phyloP scores from a whole-genome alignment of 495 filamentous ascomycete genomes.

The Daldinia grandis region DNA sequence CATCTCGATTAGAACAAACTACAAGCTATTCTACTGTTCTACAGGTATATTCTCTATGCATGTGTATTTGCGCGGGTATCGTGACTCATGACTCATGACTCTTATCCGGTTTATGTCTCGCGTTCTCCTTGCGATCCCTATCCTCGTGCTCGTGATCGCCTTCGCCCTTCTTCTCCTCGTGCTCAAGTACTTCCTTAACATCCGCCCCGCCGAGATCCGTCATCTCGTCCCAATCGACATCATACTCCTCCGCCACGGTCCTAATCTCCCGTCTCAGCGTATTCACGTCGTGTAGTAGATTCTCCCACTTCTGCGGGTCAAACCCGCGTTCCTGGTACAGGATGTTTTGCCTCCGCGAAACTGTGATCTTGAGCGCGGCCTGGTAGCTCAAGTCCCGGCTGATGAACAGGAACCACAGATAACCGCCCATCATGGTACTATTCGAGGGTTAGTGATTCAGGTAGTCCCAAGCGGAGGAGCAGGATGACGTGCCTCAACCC shows the following conservation, averaged over 20 bases:
- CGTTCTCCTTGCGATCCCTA: slow-evolving; percentile 55
- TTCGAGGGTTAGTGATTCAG: too few relatives aligned
- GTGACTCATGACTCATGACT: slow-evolving; percentile 42
- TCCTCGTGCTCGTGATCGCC: slow-evolving; percentile 56
- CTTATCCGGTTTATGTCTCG: slow-evolving; percentile 54
- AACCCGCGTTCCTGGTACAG: slow-evolving; percentile 80
- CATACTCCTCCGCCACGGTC: slow-evolving; percentile 84
- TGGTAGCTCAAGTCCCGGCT: slow-evolving; percentile 89
- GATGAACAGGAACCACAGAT: slow-evolving; percentile 93
- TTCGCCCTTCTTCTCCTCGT: slow-evolving; percentile 59
- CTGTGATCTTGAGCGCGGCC: slow-evolving; percentile 84
- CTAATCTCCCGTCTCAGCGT: slow-evolving; percentile 81
- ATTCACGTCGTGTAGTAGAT: slow-evolving; percentile 82
- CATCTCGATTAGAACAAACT: background rate
- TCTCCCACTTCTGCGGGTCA: slow-evolving; percentile 79
- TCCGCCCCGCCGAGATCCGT: slow-evolving; percentile 77
- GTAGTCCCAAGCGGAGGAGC: too few relatives aligned
- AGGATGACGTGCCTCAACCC: slow-evolving; percentile 61
- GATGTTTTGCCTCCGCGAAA: slow-evolving; percentile 77
- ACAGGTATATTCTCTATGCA: slow-evolving; percentile 27
- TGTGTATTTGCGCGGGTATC: slow-evolving; percentile 30
- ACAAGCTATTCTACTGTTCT: slow-evolving; percentile 7
- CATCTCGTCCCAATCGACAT: slow-evolving; percentile 92
- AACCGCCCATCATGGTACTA: slow-evolving; percentile 81
- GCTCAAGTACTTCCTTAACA: slow-evolving; percentile 74